Base-by-base conservation (phyloP, 305 asterid species). In the Ilex paraguariensis region DNA sequence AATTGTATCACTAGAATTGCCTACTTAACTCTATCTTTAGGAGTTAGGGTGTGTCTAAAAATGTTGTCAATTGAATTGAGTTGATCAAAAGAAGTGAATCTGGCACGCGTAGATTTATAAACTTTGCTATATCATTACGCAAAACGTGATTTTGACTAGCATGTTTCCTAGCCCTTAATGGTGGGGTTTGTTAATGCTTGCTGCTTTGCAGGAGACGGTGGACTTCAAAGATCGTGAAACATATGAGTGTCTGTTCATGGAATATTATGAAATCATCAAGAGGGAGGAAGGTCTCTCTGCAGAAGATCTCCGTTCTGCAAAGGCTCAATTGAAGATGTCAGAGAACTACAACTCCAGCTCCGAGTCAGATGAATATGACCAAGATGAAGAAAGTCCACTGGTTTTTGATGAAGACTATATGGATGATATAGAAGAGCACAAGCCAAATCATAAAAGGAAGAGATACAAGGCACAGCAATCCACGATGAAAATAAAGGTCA, bases 211-310 rank as follows among this genome's bases (percentile, higher is more conserved):
- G 99, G 84, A 69, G 7, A 68, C 30, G 33, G 95, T 87, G 63
- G 95, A 90, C 73, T 87, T 93, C 60, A 72, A 70, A 15, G 90
- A 90, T 66, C 59, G 71, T 55, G 84, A 86, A 33, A 87, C 98
- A 7, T 13, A 2, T 14, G 98, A 92, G 87, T 95, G 95, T 51
- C 75, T 92, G 62, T 87, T 78, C 77, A 75, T 45, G 86, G 98
- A 87, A 65, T 93, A 93, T 68, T 93, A 90, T 67, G 40, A 48
- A 65, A 77, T 82, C 70, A 67, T 82, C 54, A 86, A 79, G 75
- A 54, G 64, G 16, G 64, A 68, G n/a, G 73, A 78, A 80, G 79
- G 84, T 39, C 68, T 93, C 56, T 72, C 69, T 58, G 17, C 57
- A 52, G 69, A 54, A 13, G 79, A 81, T 75, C 31, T 93, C 48